A percentile compares a stretch with the other conserved stretches of the same genome.
phyloP scores from a whole-genome alignment of 441 rosid genomes.

The Gossypium armourianum region DNA sequence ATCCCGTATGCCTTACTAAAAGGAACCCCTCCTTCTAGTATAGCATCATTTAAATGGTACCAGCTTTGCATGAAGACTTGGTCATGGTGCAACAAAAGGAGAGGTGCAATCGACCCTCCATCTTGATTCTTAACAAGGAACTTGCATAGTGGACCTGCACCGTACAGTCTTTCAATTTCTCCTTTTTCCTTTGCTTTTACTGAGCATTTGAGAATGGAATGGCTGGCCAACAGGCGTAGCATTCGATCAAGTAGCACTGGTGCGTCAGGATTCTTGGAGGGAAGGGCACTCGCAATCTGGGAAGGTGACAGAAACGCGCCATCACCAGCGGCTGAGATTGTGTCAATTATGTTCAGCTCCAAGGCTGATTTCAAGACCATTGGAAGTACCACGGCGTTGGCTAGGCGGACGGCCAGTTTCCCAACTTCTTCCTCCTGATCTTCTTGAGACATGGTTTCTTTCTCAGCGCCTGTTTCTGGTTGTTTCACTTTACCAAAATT shows the following conservation, averaged over 20 bases:
- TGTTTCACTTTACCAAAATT: too few relatives aligned
- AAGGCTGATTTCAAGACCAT: conserved; percentile 25
- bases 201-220: conserved; percentile 18
- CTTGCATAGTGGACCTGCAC: conserved; percentile 22
- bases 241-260: conserved; percentile 24
- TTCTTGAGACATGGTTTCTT: background rate
- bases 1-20: conserved; percentile 28
- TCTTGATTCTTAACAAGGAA: conserved; percentile 18
- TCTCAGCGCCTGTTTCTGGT: too few relatives aligned
- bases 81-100: conserved; percentile 13
- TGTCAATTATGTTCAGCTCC: conserved; percentile 25
- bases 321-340: background rate
- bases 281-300: conserved; percentile 16
- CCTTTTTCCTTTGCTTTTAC: background rate
- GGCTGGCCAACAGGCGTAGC: conserved; percentile 17
- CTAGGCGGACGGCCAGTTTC: conserved; percentile 12
- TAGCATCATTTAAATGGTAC: conserved; percentile 29
- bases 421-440: conserved; percentile 4
- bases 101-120: conserved; percentile 24
- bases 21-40: conserved; percentile 27
- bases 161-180: conserved; percentile 22
- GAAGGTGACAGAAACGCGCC: conserved; percentile 9
- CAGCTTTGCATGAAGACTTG: conserved; percentile 21
- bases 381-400: conserved; percentile 6
- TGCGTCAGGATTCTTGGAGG: conserved; percentile 19